Evolutionary conservation across 768 basidiomycete species (phyloP).

Genomic region (Dentipellis sp.): DNA sequence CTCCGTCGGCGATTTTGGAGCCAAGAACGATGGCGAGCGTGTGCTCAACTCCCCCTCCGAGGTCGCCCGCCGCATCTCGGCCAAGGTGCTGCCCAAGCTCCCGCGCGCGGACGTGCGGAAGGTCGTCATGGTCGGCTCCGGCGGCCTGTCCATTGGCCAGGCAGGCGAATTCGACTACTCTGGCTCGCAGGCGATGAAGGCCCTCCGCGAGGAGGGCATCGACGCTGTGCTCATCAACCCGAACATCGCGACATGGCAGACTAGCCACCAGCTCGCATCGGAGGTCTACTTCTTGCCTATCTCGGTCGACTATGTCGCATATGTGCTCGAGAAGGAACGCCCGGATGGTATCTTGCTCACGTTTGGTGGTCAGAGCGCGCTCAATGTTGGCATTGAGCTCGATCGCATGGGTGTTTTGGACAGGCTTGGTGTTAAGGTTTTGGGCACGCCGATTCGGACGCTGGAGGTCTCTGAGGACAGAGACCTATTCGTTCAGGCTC

Average conservation of each 20-base stretch:
- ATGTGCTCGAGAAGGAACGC: conserved; percentile 95
- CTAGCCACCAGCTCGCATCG: conserved; percentile 91
- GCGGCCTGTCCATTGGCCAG: conserved; percentile 95
- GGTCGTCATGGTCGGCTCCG: conserved; percentile 93
- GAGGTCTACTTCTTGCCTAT: conserved; percentile 98
- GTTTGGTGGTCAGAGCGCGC: conserved; percentile 67
- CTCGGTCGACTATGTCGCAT: conserved; percentile 95
- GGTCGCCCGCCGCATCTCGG: conserved; percentile 86
- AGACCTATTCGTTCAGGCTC: conserved; percentile 86
- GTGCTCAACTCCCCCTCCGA: conserved; percentile 92
- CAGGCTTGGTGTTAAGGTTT: conserved; percentile 78
- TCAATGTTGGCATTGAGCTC: conserved; percentile 2
- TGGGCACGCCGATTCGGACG: conserved; percentile 95
- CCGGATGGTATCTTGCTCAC: conserved; percentile 97
- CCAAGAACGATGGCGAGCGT: conserved; percentile 36
- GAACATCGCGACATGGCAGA: conserved; percentile 99
- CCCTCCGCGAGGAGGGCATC: conserved; percentile 91
- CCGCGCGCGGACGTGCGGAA: conserved; percentile 88
- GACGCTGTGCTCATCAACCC: conserved; percentile 95
- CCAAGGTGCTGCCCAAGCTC: conserved; percentile 87
- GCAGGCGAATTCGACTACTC: conserved; percentile 99
- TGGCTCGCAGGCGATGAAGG: conserved; percentile 97
- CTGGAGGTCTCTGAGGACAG: conserved; percentile 97
- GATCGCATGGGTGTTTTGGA: conserved; percentile 7
- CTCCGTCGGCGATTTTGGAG: conserved; percentile 19